Evolutionary conservation across 495 filamentous ascomycete species (phyloP).

Genomic region (Hypoxylon crocopeplum): DNA sequence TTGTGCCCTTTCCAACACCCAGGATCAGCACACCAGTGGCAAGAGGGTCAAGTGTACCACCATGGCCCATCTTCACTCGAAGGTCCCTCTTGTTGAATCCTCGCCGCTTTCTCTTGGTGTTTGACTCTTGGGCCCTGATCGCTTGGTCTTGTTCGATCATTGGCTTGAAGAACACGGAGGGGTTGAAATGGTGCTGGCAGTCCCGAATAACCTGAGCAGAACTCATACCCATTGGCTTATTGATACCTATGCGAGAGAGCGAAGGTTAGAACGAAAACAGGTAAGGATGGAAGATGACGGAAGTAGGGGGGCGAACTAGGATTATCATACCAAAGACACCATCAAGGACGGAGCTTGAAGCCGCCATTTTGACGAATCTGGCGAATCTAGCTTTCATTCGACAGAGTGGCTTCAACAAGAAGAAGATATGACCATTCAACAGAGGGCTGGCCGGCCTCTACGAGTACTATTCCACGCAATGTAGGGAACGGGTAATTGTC

Average conservation of each 20-base stretch:
- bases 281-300: not conserved
- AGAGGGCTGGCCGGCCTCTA: not conserved
- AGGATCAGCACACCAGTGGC: conserved; percentile 91
- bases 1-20: conserved; percentile 89
- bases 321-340: conserved; percentile 72
- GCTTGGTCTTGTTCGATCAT: conserved; percentile 68
- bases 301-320: not conserved
- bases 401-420: conserved; percentile 1
- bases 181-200: conserved; percentile 80
- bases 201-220: conserved; percentile 89
- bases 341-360: conserved; percentile 64
- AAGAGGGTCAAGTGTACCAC: conserved; percentile 92
- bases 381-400: conserved; percentile 40
- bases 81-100: conserved; percentile 58
- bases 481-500: no score
- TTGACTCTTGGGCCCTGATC: conserved; percentile 57
- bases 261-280: not conserved
- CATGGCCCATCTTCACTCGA: conserved; percentile 93
- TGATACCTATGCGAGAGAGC: conserved; percentile 67
- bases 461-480: no score
- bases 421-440: conserved; percentile 8
- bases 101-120: conserved; percentile 61
- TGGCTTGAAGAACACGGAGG: conserved; percentile 76
- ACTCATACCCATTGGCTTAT: conserved; percentile 85
- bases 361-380: conserved; percentile 57